A percentile compares a stretch with the other conserved stretches of the same genome.
These are phyloP conservation scores for Trichothecium roseum DNA, from an alignment of 2,329 filamentous ascomycete species.

Conservation along the genomic window DNA sequence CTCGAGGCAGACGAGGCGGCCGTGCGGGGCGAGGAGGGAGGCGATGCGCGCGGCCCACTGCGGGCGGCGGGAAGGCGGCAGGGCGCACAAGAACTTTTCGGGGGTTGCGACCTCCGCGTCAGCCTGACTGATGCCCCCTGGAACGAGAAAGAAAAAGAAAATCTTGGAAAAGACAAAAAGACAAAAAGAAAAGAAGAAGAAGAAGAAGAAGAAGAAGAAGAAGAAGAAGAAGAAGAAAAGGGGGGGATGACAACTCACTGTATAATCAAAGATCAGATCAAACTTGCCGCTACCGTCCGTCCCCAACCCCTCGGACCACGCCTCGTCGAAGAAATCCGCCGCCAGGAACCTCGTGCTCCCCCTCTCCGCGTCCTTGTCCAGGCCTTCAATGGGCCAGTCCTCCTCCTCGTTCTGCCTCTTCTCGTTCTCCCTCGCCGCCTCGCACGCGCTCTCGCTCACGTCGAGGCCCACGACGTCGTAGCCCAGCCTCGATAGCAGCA, in stretches of 20 bases:
- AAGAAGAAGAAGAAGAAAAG: too few relatives aligned
- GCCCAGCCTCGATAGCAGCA: constrained; percentile 62
- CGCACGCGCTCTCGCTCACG: constrained; percentile 37
- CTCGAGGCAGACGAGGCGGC: constrained; percentile 57
- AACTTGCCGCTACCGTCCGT: constrained; percentile 38
- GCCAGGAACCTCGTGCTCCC: constrained; percentile 46
- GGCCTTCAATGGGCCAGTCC: constrained; percentile 23
- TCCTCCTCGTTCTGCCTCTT: constrained; percentile 25
- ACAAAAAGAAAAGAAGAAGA: not conserved
- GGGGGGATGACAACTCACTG: too few relatives aligned
- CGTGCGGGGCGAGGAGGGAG: constrained; percentile 35
- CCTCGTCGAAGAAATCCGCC: constrained; percentile 58
- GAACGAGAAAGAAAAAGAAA: not conserved
- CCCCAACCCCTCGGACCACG: constrained; percentile 36
- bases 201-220: too few relatives aligned
- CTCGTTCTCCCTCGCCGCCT: constrained; percentile 35
- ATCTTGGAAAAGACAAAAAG: not conserved
- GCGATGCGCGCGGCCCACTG: constrained; percentile 43
- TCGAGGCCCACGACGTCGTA: constrained; percentile 73
- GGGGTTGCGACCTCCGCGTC: not conserved
- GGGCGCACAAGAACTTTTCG: constrained; percentile 49
- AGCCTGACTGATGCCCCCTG: too few relatives aligned
- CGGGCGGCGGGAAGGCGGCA: constrained; percentile 41
- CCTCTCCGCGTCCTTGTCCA: constrained; percentile 22
- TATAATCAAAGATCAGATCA: constrained; percentile 57